Conservation (phyloP, 1,284 basidiomycete genomes). For the Cutaneotrichosporon cavernicola region DNA sequence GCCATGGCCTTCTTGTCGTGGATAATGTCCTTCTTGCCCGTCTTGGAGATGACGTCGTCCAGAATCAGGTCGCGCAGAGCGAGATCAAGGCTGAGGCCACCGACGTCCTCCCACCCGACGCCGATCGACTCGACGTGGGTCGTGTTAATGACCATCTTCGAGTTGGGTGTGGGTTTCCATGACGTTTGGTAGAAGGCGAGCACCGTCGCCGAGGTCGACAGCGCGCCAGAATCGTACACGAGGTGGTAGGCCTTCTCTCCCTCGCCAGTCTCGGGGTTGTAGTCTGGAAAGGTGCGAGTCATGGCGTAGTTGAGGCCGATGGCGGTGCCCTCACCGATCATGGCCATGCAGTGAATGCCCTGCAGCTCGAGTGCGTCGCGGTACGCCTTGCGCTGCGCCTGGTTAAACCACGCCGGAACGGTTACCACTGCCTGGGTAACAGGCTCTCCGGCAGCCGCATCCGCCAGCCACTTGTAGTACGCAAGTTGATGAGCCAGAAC, state of each 20-base stretch:
- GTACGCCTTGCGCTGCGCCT: slow-evolving; percentile 82
- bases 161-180: slow-evolving; percentile 51
- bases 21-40: slow-evolving; percentile 33
- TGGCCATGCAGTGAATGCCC: slow-evolving; percentile 75
- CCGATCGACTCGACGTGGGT: slow-evolving; percentile 74
- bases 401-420: slow-evolving; percentile 81
- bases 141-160: slow-evolving; percentile 58
- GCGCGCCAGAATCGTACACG: slow-evolving; percentile 91
- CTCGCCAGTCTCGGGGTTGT: slow-evolving; percentile 37
- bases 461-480: slow-evolving; percentile 85
- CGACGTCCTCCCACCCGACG: slow-evolving; percentile 74
- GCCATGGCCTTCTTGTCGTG: slow-evolving; percentile 81
- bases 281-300: slow-evolving; percentile 74
- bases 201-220: slow-evolving; percentile 81
- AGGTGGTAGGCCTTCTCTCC: slow-evolving; percentile 75
- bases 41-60: slow-evolving; percentile 68
- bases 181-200: slow-evolving; percentile 69
- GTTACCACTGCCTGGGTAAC: slow-evolving; percentile 79
- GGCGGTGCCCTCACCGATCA: slow-evolving; percentile 91
- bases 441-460: slow-evolving; percentile 64
- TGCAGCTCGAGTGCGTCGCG: slow-evolving; percentile 88
- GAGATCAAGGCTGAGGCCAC: slow-evolving; percentile 81
- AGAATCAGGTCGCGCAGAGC: slow-evolving; percentile 78
- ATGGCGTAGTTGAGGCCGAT: slow-evolving; percentile 95
- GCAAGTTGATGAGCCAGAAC: slow-evolving; percentile 91